These are phyloP conservation scores for Trypanosoma scelopori DNA, from an alignment of 208 protist species.

Conservation along the genomic window DNA sequence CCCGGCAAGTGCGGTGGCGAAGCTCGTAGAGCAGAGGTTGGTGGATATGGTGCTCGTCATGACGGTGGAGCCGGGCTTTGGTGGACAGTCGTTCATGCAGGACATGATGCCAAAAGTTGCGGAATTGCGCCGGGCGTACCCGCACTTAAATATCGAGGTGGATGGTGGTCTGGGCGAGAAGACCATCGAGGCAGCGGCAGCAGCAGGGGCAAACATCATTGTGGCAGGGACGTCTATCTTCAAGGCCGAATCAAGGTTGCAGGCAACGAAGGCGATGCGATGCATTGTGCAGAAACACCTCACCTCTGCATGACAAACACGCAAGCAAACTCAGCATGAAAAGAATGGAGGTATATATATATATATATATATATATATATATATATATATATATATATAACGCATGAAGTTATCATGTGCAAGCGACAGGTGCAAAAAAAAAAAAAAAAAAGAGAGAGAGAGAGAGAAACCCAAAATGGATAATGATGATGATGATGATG, in stretches of 20 bases:
- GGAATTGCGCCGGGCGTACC: slow-evolving; percentile 77
- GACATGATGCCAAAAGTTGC: slow-evolving; percentile 97
- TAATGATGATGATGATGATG: too few species aligned
- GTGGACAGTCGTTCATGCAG: slow-evolving; percentile 98
- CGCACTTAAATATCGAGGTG: slow-evolving; percentile 97
- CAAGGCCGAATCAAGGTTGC: slow-evolving; percentile 50
- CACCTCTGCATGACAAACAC: neutral
- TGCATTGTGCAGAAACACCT: slow-evolving; percentile 39
- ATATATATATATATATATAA: too few species aligned
- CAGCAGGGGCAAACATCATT: slow-evolving; percentile 98
- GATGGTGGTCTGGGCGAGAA: slow-evolving; percentile 96
- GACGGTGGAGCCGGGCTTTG: slow-evolving; percentile 99
- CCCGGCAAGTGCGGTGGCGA: slow-evolving; percentile 47
- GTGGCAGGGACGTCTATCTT: slow-evolving; percentile 98
- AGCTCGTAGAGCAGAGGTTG: slow-evolving; percentile 76
- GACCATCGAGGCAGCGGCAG: slow-evolving; percentile 93
- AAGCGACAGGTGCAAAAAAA: slow-evolving; percentile 8
- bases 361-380: too few species aligned
- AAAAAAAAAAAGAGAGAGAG: neutral
- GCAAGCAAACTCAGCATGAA: neutral
- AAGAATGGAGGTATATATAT: neutral
- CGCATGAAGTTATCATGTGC: neutral
- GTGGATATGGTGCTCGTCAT: slow-evolving; percentile 98
- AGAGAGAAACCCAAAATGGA: neutral
- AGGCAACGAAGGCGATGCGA: slow-evolving; percentile 50